These are phyloP conservation scores for Aspergillus piperis DNA, from an alignment of 2,329 filamentous ascomycete species.

Conservation along the genomic window DNA sequence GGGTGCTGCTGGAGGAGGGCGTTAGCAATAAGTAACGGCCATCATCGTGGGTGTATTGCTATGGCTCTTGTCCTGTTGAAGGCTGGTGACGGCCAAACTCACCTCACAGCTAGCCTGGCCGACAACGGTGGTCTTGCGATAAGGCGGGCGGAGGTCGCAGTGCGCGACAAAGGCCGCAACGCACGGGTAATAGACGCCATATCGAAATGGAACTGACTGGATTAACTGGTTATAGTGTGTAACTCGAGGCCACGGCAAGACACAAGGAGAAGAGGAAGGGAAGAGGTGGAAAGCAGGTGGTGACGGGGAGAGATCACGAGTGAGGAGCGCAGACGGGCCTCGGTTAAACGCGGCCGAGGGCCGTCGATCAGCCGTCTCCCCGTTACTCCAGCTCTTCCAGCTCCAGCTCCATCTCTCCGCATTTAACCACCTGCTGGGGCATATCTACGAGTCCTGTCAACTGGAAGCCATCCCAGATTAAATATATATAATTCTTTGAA, in stretches of 20 bases:
- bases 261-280: background rate
- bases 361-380: conserved; percentile 7
- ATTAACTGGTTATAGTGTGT: background rate
- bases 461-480: too few species aligned
- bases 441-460: background rate
- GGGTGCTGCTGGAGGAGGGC: conserved; percentile 37
- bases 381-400: too few species aligned
- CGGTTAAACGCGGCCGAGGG: conserved; percentile 5
- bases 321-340: background rate
- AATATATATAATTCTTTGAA: background rate
- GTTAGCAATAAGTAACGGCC: background rate
- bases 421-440: background rate
- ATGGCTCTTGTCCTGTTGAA: background rate
- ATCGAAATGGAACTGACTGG: conserved; percentile 14
- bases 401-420: background rate
- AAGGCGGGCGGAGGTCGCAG: conserved; percentile 41
- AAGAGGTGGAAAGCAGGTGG: conserved; percentile 48
- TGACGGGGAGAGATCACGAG: conserved; percentile 10
- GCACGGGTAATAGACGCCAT: conserved; percentile 54
- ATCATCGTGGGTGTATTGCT: background rate
- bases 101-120: conserved; percentile 46
- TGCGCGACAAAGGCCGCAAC: conserved; percentile 49
- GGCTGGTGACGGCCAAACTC: background rate
- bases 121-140: conserved; percentile 41
- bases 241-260: background rate